Evolutionary conservation across 495 filamentous ascomycete genomes (phyloP).

Genomic region (Aspergillus cavernicola): DNA sequence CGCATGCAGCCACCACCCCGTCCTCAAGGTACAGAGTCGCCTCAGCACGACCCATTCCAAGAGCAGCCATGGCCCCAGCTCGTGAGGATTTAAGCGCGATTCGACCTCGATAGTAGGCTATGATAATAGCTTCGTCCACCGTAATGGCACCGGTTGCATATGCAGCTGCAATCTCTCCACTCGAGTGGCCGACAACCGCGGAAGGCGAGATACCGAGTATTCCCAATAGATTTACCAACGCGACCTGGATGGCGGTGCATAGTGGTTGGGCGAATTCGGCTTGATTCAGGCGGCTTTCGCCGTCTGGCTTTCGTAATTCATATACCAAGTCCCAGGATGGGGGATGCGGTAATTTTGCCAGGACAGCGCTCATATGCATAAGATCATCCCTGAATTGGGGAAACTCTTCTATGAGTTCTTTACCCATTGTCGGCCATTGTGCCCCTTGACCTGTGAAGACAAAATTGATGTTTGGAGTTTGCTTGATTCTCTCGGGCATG

Average conservation of each 20-base stretch:
- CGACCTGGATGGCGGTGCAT: slow-evolving; percentile 29
- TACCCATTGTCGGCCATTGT: slow-evolving; percentile 26
- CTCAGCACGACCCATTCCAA: slow-evolving; percentile 25
- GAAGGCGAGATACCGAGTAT: slow-evolving; percentile 1
- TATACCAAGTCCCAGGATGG: not conserved
- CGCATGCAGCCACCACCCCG: slow-evolving; percentile 9
- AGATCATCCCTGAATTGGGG: not conserved
- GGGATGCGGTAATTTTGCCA: not conserved
- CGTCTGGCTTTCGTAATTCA: not conserved
- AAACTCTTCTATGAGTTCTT: slow-evolving; percentile 8
- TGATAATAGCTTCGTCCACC: slow-evolving; percentile 18
- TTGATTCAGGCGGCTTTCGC: not conserved
- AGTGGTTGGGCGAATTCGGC: slow-evolving; percentile 23
- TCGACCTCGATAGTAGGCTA: slow-evolving; percentile 27
- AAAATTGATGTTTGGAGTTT: slow-evolving; percentile 6
- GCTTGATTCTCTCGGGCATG: no score
- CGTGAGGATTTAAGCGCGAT: slow-evolving; percentile 16
- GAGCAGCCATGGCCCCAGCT: slow-evolving; percentile 27
- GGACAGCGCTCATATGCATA: not conserved
- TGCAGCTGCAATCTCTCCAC: slow-evolving; percentile 20
- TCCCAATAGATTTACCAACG: slow-evolving; percentile 7
- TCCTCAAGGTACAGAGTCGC: slow-evolving; percentile 5
- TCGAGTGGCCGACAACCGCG: slow-evolving; percentile 18
- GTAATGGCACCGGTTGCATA: slow-evolving; percentile 14
- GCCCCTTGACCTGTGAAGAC: slow-evolving; percentile 19